Conservation (phyloP, 345 rosid genomes). For the Populus davidiana region DNA sequence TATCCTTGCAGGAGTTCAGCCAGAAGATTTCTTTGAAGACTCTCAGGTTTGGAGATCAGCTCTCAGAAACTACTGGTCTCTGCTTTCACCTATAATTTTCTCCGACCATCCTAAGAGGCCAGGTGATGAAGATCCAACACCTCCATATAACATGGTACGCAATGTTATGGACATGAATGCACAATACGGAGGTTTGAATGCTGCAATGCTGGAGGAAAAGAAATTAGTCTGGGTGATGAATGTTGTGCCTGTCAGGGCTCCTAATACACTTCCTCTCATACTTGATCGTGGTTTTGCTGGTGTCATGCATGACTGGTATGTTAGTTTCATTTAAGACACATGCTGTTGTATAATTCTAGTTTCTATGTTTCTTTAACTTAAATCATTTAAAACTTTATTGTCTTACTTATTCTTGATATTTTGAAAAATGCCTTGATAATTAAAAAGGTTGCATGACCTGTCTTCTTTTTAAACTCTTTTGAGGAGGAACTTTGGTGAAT, state of each 20-base stretch:
- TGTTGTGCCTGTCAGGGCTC: slow-evolving; percentile 77
- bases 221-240: slow-evolving; percentile 96
- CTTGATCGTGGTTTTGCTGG: slow-evolving; percentile 88
- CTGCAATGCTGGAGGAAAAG: slow-evolving; percentile 66
- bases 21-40: slow-evolving; percentile 77
- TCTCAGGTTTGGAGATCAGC: slow-evolving; percentile 68
- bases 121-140: slow-evolving; percentile 95
- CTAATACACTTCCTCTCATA: slow-evolving; percentile 76
- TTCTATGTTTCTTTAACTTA: background rate
- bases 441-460: background rate
- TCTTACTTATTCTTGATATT: background rate
- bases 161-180: slow-evolving; percentile 99
- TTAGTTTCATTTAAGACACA: background rate
- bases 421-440: background rate
- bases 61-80: slow-evolving; percentile 85
- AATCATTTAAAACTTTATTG: background rate
- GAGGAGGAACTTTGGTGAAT: background rate
- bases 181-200: slow-evolving; percentile 76
- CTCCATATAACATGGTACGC: slow-evolving; percentile 94
- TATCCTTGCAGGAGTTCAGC: slow-evolving; percentile 56
- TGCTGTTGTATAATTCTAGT: background rate
- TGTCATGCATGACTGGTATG: slow-evolving; percentile 89
- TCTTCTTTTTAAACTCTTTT: background rate
- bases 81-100: slow-evolving; percentile 90
- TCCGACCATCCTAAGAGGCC: slow-evolving; percentile 99